These are phyloP conservation scores for Neonectria neomacrospora DNA, from an alignment of 2,329 filamentous ascomycete genomes.

Conservation along the genomic window DNA sequence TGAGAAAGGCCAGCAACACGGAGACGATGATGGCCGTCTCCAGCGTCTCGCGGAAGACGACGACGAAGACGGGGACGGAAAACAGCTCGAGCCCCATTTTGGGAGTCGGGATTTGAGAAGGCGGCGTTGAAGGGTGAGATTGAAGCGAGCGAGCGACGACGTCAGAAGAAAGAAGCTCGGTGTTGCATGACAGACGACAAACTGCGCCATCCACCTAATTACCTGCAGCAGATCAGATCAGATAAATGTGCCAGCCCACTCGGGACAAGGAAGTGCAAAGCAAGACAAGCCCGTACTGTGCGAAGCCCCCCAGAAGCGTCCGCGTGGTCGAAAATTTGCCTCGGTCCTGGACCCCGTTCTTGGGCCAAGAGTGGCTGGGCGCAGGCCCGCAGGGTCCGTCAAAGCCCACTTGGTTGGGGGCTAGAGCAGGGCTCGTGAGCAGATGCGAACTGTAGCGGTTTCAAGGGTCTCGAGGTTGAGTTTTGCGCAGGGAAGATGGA, in stretches of 20 bases:
- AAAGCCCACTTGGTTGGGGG: not conserved
- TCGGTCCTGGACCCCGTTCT: not conserved
- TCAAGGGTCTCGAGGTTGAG: no score
- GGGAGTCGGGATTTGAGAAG: no score
- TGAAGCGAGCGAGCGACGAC: not conserved
- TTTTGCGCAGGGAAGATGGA: no score
- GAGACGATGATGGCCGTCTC: constrained; percentile 89
- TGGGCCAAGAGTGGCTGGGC: not conserved
- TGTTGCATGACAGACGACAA: no score
- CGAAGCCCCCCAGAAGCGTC: not conserved
- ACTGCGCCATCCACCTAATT: not conserved
- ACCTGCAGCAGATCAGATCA: not conserved
- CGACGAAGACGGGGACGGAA: constrained; percentile 86
- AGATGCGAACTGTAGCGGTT: not conserved
- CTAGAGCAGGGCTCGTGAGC: not conserved
- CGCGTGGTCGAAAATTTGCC: not conserved
- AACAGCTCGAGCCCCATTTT: constrained; percentile 76
- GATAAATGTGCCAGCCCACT: no score
- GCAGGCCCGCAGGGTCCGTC: not conserved
- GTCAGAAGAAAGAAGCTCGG: not conserved
- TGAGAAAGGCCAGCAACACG: constrained; percentile 84
- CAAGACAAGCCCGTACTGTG: not conserved
- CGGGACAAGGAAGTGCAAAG: no score
- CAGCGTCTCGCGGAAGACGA: constrained; percentile 87
- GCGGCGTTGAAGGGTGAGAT: not conserved